phyloP scores from a whole-genome alignment of 2,329 filamentous ascomycete species.

The Botrytis galanthina region DNA sequence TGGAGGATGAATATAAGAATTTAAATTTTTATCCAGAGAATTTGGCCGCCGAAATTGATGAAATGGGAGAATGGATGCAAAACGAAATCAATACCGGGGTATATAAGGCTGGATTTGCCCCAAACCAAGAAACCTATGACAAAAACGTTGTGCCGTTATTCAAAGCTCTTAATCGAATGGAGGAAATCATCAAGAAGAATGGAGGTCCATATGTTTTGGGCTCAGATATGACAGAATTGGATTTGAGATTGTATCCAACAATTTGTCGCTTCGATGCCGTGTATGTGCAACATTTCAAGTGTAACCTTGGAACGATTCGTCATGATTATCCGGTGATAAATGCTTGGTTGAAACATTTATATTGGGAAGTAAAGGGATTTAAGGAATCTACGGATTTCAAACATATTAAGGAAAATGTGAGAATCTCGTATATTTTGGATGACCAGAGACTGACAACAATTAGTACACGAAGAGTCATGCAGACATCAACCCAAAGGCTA shows the following conservation, averaged over 20 bases:
- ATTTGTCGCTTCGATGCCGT: slow-evolving; percentile 65
- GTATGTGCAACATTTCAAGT: slow-evolving; percentile 63
- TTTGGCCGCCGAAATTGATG: slow-evolving; percentile 23
- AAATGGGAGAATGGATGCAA: slow-evolving; percentile 75
- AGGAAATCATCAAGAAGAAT: slow-evolving; percentile 58
- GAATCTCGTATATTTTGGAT: neutral
- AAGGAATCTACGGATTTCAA: slow-evolving; percentile 38
- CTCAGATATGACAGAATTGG: slow-evolving; percentile 62
- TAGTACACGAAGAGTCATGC: slow-evolving; percentile 83
- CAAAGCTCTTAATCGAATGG: slow-evolving; percentile 69
- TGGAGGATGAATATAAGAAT: slow-evolving; percentile 21
- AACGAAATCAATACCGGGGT: slow-evolving; percentile 65
- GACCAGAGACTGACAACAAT: slow-evolving; percentile 41
- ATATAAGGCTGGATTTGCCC: slow-evolving; percentile 77
- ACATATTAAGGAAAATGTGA: slow-evolving; percentile 51
- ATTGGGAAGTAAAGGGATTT: slow-evolving; percentile 60
- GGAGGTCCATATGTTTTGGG: slow-evolving; percentile 57
- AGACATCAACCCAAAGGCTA: slow-evolving; percentile 65
- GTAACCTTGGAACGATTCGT: slow-evolving; percentile 61
- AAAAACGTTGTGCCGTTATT: slow-evolving; percentile 69
- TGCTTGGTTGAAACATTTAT: slow-evolving; percentile 61
- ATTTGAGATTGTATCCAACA: slow-evolving; percentile 66
- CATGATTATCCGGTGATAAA: slow-evolving; percentile 55
- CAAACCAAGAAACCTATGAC: slow-evolving; percentile 77
- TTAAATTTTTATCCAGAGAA: slow-evolving; percentile 15